These are phyloP conservation scores for Cyanidium caldarium DNA, from an alignment of 23 red algal species.

Conservation along the genomic window DNA sequence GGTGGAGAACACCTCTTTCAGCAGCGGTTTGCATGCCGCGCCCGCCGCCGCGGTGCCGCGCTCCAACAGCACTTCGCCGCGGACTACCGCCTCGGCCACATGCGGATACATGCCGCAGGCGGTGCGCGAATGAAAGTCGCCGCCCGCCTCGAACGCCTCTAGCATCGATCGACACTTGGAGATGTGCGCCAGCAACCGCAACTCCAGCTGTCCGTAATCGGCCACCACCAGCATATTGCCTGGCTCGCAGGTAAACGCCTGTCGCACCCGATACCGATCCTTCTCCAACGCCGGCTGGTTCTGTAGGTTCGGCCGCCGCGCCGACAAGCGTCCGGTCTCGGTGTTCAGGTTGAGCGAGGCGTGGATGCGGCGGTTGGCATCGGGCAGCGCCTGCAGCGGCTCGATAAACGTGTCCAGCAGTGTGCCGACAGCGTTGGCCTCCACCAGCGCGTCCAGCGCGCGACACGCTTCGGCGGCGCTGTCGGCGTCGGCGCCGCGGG, in stretches of 20 bases:
- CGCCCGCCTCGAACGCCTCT: slow-evolving; percentile 57
- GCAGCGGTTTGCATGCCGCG: slow-evolving; percentile 14
- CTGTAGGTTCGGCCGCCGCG: slow-evolving; percentile 71
- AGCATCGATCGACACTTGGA: slow-evolving; percentile 73
- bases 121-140: slow-evolving; percentile 84
- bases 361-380: slow-evolving; percentile 50
- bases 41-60: neutral
- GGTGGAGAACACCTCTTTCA: slow-evolving; percentile 56
- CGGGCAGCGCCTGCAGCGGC: slow-evolving; percentile 45
- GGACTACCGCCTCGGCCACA: slow-evolving; percentile 31
- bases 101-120: slow-evolving; percentile 66
- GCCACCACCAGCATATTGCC: slow-evolving; percentile 74
- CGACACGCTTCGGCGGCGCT: slow-evolving; percentile 5
- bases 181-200: slow-evolving; percentile 70
- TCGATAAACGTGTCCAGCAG: slow-evolving; percentile 54
- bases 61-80: slow-evolving; percentile 38
- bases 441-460: slow-evolving; percentile 45
- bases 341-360: slow-evolving; percentile 80
- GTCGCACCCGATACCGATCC: slow-evolving; percentile 58
- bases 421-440: slow-evolving; percentile 34
- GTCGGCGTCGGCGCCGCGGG: neutral
- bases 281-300: slow-evolving; percentile 91
- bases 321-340: slow-evolving; percentile 64
- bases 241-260: slow-evolving; percentile 42
- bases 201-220: slow-evolving; percentile 80